Percentiles rank a stretch among this genome's conserved stretches.
Evolutionary conservation across 2,329 filamentous ascomycete genomes (phyloP).

Genomic region (Parafenestella ontariensis): DNA sequence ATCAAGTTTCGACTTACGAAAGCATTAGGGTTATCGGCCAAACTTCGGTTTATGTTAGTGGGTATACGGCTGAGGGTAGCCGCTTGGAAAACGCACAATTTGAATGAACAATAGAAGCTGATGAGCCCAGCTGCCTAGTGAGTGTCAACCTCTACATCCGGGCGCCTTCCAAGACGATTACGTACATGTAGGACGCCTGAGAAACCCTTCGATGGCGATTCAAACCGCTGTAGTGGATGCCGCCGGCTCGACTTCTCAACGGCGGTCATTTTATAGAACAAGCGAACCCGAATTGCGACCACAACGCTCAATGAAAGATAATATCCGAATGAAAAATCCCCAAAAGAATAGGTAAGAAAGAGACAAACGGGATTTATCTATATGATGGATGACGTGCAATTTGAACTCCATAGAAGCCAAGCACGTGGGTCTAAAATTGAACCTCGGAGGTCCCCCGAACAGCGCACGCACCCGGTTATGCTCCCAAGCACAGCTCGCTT

Average conservation of each 20-base stretch:
- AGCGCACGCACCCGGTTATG: not conserved
- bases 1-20: constrained; percentile 24
- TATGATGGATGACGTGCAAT: constrained; percentile 16
- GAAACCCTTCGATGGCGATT: constrained; percentile 68
- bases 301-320: not conserved
- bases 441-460: constrained; percentile 14
- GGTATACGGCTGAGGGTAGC: not conserved
- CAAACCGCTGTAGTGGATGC: constrained; percentile 71
- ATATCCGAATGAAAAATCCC: not conserved
- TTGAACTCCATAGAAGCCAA: constrained; percentile 7
- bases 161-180: not conserved
- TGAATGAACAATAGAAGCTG: constrained; percentile 55
- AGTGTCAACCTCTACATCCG: not conserved
- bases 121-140: constrained; percentile 49
- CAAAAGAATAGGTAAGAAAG: not conserved
- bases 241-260: constrained; percentile 37
- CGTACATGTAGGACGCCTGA: constrained; percentile 68
- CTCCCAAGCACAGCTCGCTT: not conserved
- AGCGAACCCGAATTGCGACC: not conserved
- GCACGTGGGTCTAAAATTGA: constrained; percentile 20
- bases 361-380: not conserved
- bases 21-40: constrained; percentile 39
- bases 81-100: constrained; percentile 36
- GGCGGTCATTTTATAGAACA: constrained; percentile 3
- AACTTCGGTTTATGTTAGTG: constrained; percentile 32